Percentiles rank a stretch among this genome's conserved stretches.
Evolutionary conservation across 257 asterid genomes (phyloP).

Genomic region (Gentiana macrophylla): DNA sequence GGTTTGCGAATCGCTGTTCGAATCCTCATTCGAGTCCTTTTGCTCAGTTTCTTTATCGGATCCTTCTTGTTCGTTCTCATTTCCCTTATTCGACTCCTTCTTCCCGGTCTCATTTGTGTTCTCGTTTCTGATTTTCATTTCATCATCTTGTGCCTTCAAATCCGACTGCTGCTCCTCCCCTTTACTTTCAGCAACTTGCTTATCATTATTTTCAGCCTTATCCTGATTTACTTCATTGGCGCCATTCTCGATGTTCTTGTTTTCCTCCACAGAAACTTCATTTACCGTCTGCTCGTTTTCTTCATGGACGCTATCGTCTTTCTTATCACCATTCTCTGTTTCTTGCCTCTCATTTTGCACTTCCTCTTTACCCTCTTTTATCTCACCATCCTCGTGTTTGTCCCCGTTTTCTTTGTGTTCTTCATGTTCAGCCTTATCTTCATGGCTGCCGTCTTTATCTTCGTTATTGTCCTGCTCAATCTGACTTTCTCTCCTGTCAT

Average conservation of each 20-base stretch:
- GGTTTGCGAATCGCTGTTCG: slow-evolving; percentile 7
- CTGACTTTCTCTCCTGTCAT: slow-evolving; percentile 1
- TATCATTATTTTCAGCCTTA: neutral
- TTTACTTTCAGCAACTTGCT: neutral
- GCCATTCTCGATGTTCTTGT: slow-evolving; percentile 14
- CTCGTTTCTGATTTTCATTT: no score
- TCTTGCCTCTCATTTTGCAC: slow-evolving; percentile 22
- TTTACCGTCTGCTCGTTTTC: slow-evolving; percentile 14
- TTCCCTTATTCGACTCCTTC: slow-evolving; percentile 11
- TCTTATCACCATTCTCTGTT: slow-evolving; percentile 19
- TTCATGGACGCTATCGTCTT: slow-evolving; percentile 14
- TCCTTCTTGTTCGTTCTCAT: slow-evolving; percentile 10
- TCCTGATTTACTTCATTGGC: slow-evolving; percentile 14
- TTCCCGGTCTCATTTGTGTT: slow-evolving; percentile 1
- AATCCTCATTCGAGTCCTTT: slow-evolving; percentile 17
- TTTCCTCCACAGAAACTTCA: slow-evolving; percentile 17
- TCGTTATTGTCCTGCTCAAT: slow-evolving; percentile 10
- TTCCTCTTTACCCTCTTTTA: slow-evolving; percentile 23
- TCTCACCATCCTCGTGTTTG: slow-evolving; percentile 23
- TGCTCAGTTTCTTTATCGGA: slow-evolving; percentile 13
- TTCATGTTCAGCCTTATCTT: slow-evolving; percentile 16
- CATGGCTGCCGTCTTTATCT: slow-evolving; percentile 17
- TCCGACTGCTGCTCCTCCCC: slow-evolving; percentile 22
- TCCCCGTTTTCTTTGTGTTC: slow-evolving; percentile 16
- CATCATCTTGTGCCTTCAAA: slow-evolving; percentile 10